These are phyloP conservation scores for Penicillium turbatum DNA, from an alignment of 495 filamentous ascomycete genomes.

Conservation along the genomic window DNA sequence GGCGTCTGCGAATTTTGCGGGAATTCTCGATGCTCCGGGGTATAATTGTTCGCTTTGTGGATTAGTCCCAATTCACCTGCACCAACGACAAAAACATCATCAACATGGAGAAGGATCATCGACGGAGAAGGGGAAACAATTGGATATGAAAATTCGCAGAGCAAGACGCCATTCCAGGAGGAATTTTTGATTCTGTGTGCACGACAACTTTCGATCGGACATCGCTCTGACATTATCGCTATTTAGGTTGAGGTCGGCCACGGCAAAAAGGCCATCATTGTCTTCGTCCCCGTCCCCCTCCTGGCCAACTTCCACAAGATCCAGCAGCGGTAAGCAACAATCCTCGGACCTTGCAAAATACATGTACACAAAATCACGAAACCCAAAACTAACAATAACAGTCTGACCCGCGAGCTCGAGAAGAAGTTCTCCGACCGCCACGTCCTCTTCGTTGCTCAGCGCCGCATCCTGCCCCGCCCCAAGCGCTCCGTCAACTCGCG, in stretches of 20 bases:
- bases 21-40: constrained; percentile 9
- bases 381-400: constrained; percentile 31
- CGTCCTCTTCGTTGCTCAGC: constrained; percentile 96
- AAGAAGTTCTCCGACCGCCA: constrained; percentile 99
- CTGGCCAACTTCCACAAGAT: constrained; percentile 94
- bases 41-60: constrained; percentile 5
- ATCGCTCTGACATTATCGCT: constrained; percentile 26
- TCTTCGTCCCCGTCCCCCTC: constrained; percentile 99
- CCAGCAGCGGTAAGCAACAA: constrained; percentile 82
- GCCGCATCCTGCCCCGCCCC: constrained; percentile 96
- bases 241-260: constrained; percentile 96
- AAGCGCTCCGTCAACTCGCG: constrained; percentile 94
- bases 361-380: neutral
- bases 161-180: constrained; percentile 13
- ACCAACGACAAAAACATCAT: neutral
- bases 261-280: constrained; percentile 99
- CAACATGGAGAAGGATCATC: neutral
- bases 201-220: constrained; percentile 8
- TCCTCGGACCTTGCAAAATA: neutral
- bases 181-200: constrained; percentile 13
- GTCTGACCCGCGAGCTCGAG: constrained; percentile 98
- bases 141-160: constrained; percentile 12
- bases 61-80: constrained; percentile 3
- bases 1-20: constrained; percentile 15
- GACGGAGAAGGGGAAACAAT: neutral